Evolutionary conservation across 352 stramenopile genomes (phyloP).

Genomic region (Pythium rhizo-oryzae): DNA sequence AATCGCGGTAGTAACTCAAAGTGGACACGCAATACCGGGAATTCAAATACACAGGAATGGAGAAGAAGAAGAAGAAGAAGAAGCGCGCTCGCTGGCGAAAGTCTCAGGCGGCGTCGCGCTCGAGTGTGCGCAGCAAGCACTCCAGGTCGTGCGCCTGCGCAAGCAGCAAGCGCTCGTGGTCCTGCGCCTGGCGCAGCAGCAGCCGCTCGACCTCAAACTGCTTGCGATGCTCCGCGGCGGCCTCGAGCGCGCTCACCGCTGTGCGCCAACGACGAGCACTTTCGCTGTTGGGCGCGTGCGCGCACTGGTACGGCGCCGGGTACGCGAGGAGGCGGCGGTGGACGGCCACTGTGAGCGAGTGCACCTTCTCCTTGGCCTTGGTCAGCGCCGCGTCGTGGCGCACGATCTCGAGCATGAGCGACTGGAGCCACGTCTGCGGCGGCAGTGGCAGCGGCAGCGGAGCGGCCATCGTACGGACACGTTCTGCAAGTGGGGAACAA

Average conservation of each 20-base stretch:
- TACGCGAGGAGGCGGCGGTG: slow-evolving; percentile 3
- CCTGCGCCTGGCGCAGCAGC: slow-evolving; percentile 10
- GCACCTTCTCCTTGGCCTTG: slow-evolving; percentile 1
- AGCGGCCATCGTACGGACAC: not conserved
- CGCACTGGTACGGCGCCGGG: not conserved
- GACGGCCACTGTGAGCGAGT: not conserved
- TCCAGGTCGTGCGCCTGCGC: slow-evolving; percentile 8
- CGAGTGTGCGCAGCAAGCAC: not conserved
- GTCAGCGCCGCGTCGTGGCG: slow-evolving; percentile 8
- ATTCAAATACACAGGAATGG: not conserved
- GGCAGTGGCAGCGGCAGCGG: not conserved
- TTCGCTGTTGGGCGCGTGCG: not conserved
- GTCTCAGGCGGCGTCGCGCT: slow-evolving; percentile 1
- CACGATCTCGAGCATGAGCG: slow-evolving; percentile 10
- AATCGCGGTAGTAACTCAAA: slow-evolving; percentile 14
- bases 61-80: not conserved
- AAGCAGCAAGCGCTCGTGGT: slow-evolving; percentile 1
- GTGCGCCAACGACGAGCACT: not conserved
- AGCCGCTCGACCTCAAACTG: slow-evolving; percentile 11
- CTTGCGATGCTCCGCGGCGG: not conserved
- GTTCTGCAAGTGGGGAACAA: no score
- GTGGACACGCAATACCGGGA: no score
- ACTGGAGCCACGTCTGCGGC: slow-evolving; percentile 5
- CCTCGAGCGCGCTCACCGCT: not conserved
- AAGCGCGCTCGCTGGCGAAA: not conserved